Evolutionary conservation across 768 basidiomycete species (phyloP).

Genomic region (Collybia mongolica): DNA sequence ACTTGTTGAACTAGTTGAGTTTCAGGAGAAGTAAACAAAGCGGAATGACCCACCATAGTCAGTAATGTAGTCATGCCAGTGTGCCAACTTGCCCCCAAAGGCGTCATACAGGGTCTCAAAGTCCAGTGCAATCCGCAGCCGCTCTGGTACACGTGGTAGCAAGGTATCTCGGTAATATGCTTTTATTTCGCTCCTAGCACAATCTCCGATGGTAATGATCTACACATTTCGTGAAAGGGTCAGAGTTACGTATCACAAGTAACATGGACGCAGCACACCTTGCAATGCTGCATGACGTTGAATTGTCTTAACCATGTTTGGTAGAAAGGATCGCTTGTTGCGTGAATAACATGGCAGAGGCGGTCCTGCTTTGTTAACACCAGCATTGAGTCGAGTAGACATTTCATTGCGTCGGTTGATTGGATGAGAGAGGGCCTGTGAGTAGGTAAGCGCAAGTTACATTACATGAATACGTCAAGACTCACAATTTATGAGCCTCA

Average conservation of each 20-base stretch:
- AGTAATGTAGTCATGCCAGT: slow-evolving; percentile 78
- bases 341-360: slow-evolving; percentile 81
- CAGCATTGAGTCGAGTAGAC: slow-evolving; percentile 80
- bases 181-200: slow-evolving; percentile 68
- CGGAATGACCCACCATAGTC: slow-evolving; percentile 56
- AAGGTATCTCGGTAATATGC: slow-evolving; percentile 65
- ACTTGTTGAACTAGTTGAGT: slow-evolving; percentile 38
- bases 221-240: background rate
- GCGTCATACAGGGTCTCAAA: slow-evolving; percentile 77
- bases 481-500: slow-evolving; percentile 82
- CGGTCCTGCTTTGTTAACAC: slow-evolving; percentile 87
- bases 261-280: slow-evolving; percentile 35
- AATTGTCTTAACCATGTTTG: slow-evolving; percentile 81
- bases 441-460: background rate
- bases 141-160: slow-evolving; percentile 68
- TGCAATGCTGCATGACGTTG: slow-evolving; percentile 83
- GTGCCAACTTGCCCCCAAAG: slow-evolving; percentile 82
- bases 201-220: slow-evolving; percentile 65
- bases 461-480: background rate
- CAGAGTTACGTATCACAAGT: background rate
- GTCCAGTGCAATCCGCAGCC: slow-evolving; percentile 48
- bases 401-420: slow-evolving; percentile 80
- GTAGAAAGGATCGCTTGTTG: slow-evolving; percentile 83
- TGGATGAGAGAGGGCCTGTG: slow-evolving; percentile 73
- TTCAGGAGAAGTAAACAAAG: background rate